Evolutionary conservation across 768 basidiomycete genomes (phyloP).

Genomic region (Omphalotus guepiniiformis): DNA sequence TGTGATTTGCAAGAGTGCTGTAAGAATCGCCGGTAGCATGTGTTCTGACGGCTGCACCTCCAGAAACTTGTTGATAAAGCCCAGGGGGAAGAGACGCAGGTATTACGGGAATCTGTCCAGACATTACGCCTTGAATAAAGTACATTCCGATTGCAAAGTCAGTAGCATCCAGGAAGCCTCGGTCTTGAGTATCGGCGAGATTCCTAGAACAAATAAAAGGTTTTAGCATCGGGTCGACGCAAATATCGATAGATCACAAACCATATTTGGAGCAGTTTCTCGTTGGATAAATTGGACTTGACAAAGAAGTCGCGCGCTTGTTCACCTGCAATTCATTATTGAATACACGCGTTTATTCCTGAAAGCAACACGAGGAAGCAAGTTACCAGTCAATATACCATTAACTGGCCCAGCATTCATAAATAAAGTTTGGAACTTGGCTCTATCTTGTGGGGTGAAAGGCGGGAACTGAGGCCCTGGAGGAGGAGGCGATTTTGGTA

Average conservation of each 20-base stretch:
- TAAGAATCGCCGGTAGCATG: conserved; percentile 65
- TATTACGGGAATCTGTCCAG: conserved; percentile 63
- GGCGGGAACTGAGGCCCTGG: conserved; percentile 50
- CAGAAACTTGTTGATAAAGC: conserved; percentile 78
- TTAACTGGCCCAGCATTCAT: conserved; percentile 63
- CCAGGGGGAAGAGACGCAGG: conserved; percentile 77
- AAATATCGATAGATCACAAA: conserved; percentile 27
- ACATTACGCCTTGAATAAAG: conserved; percentile 92
- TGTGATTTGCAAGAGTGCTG: conserved; percentile 42
- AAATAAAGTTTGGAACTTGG: conserved; percentile 83
- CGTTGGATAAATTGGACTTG: conserved; percentile 83
- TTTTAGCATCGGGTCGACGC: conserved; percentile 1
- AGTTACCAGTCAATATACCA: conserved; percentile 75
- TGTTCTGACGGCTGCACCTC: conserved; percentile 34
- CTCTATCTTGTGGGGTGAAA: conserved; percentile 73
- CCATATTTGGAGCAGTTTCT: conserved; percentile 93
- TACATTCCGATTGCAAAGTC: conserved; percentile 98
- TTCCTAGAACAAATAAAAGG: conserved; percentile 48
- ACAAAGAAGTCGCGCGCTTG: conserved; percentile 89
- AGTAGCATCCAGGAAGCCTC: conserved; percentile 81
- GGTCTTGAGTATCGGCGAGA: conserved; percentile 90
- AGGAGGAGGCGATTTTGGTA: conserved; percentile 56
- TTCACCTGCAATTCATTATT: conserved; percentile 47
- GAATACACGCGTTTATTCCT: too few relatives aligned
- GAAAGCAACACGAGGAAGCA: background rate